These are phyloP conservation scores for Vitis riparia DNA, from an alignment of 164 flowering plant genomes.

Conservation along the genomic window DNA sequence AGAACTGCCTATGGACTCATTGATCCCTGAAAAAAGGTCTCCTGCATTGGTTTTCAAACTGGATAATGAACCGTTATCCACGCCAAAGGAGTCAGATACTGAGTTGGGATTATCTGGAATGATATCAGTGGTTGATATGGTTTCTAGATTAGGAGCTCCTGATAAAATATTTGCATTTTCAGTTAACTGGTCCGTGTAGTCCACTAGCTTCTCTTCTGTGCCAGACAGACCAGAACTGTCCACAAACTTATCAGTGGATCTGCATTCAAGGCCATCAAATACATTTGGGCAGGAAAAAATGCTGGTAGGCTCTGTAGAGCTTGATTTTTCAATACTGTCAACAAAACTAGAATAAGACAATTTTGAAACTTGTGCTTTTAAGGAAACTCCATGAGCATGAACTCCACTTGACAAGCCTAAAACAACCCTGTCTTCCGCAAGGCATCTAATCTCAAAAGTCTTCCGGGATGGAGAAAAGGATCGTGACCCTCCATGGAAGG, in stretches of 20 bases:
- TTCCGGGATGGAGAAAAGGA: slow-evolving; percentile 30
- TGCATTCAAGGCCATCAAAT: slow-evolving; percentile 17
- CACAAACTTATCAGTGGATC: slow-evolving; percentile 30
- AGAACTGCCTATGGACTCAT: slow-evolving; percentile 46
- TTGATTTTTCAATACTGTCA: slow-evolving; percentile 26
- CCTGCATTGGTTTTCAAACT: slow-evolving; percentile 32
- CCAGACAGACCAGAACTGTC: slow-evolving; percentile 27
- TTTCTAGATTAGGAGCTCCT: slow-evolving; percentile 26
- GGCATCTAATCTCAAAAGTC: slow-evolving; percentile 29
- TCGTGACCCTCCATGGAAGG: slow-evolving; percentile 35
- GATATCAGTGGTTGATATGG: slow-evolving; percentile 21
- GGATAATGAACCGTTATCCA: slow-evolving; percentile 34
- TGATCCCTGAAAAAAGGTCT: slow-evolving; percentile 34
- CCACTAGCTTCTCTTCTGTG: slow-evolving; percentile 20
- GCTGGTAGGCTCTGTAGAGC: slow-evolving; percentile 16
- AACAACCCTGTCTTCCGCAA: slow-evolving; percentile 27
- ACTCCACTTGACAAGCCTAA: slow-evolving; percentile 28
- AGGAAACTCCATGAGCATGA: slow-evolving; percentile 31
- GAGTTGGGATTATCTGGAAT: slow-evolving; percentile 27
- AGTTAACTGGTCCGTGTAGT: slow-evolving; percentile 22
- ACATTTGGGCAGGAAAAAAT: slow-evolving; percentile 18
- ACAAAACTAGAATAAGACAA: slow-evolving; percentile 24
- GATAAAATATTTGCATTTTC: slow-evolving; percentile 20
- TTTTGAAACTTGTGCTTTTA: slow-evolving; percentile 38
- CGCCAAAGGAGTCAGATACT: slow-evolving; percentile 29